A percentile compares a stretch with the other conserved stretches of the same genome.
phyloP scores from a whole-genome alignment of 1,139 yeast species.

The Candida smagusa region DNA sequence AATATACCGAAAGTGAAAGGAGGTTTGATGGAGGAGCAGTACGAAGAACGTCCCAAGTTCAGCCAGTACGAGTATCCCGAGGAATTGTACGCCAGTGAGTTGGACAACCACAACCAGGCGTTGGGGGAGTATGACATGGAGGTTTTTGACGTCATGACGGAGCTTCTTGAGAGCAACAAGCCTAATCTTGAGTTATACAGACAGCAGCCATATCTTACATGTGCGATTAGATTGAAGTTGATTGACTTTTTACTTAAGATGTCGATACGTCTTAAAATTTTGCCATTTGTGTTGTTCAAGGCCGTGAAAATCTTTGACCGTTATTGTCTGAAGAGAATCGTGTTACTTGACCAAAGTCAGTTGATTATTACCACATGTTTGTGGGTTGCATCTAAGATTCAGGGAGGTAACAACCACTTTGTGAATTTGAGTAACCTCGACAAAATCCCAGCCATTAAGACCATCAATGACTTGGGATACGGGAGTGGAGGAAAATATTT shows the following conservation, averaged over 20 bases:
- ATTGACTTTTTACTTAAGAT: slow-evolving; percentile 58
- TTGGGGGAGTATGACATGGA: slow-evolving; percentile 55
- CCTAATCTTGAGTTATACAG: slow-evolving; percentile 55
- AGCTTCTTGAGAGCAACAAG: slow-evolving; percentile 26
- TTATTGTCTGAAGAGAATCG: slow-evolving; percentile 62
- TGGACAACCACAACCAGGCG: slow-evolving; percentile 42
- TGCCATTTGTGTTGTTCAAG: slow-evolving; percentile 57
- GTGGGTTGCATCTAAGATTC: slow-evolving; percentile 62
- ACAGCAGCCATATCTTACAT: slow-evolving; percentile 65
- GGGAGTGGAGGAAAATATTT: slow-evolving; percentile 56
- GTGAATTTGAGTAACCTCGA: slow-evolving; percentile 43
- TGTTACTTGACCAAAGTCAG: slow-evolving; percentile 59
- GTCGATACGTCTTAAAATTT: slow-evolving; percentile 55
- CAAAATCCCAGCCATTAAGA: slow-evolving; percentile 27
- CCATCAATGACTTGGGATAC: slow-evolving; percentile 43
- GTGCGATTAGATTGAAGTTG: slow-evolving; percentile 45
- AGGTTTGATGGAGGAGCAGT: background rate
- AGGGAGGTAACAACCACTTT: slow-evolving; percentile 71
- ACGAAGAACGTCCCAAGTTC: slow-evolving; percentile 13
- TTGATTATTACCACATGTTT: slow-evolving; percentile 63
- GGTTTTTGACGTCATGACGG: slow-evolving; percentile 40
- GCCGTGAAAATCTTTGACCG: slow-evolving; percentile 62
- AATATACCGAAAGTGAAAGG: slow-evolving; percentile 1
- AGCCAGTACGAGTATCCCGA: slow-evolving; percentile 45
- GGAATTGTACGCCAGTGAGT: slow-evolving; percentile 48